A percentile compares a stretch with the other conserved stretches of the same genome.
These are phyloP conservation scores for Vaccinium vitisidaea DNA, from an alignment of 148 eudicot genomes.

Conservation along the genomic window DNA sequence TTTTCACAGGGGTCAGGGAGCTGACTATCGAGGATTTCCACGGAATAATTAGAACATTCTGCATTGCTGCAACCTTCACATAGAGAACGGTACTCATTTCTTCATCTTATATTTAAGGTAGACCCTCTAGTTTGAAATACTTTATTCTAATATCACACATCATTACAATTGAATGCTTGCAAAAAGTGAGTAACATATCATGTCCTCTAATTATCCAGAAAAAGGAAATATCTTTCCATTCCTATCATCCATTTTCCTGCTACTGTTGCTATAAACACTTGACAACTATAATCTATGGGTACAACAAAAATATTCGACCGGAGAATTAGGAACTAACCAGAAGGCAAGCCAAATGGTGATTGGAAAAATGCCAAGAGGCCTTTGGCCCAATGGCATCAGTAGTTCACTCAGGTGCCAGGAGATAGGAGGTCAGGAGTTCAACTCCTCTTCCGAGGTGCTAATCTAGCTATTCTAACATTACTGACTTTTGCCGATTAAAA, in stretches of 20 bases:
- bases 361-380: no score
- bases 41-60: not conserved
- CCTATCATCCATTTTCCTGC: not conserved
- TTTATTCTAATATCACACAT: not conserved
- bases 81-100: not conserved
- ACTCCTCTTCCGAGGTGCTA: no score
- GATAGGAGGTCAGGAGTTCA: no score
- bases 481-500: no score
- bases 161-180: not conserved
- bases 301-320: not conserved
- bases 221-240: not conserved
- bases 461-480: no score
- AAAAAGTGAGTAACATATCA: not conserved
- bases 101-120: not conserved
- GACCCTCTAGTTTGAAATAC: not conserved
- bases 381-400: no score
- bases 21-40: not conserved
- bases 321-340: not conserved
- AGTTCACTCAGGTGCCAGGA: no score
- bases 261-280: not conserved
- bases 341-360: not conserved
- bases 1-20: not conserved
- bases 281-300: not conserved
- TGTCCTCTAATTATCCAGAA: not conserved
- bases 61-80: not conserved